Percentiles rank a stretch among this genome's conserved stretches.
phyloP scores from a whole-genome alignment of 2,329 filamentous ascomycete genomes.

The Proliferodiscus dingleyae region DNA sequence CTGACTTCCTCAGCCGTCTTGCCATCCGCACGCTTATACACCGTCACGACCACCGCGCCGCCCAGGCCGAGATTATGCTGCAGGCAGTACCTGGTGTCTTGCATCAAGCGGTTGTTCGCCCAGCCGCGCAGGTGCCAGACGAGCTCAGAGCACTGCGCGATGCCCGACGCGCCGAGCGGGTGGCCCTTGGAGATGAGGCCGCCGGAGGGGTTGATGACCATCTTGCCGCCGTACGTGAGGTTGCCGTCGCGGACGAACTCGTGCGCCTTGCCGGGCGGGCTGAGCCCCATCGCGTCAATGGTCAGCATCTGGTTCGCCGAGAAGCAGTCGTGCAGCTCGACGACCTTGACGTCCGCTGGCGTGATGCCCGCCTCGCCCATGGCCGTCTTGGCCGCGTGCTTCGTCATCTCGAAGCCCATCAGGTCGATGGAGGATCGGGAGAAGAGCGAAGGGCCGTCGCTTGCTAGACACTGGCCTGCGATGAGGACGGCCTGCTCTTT shows the following conservation, averaged over 20 bases:
- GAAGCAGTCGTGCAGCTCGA: conserved; percentile 96
- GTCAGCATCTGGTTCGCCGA: conserved; percentile 89
- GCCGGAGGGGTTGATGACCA: conserved; percentile 88
- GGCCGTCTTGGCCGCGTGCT: conserved; percentile 64
- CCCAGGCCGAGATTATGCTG: conserved; percentile 94
- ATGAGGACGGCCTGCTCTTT: conserved; percentile 79
- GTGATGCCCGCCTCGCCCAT: conserved; percentile 67
- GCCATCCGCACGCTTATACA: conserved; percentile 82
- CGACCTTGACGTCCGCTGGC: conserved; percentile 69
- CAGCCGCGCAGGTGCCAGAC: conserved; percentile 94
- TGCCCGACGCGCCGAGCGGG: conserved; percentile 87
- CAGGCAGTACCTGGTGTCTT: conserved; percentile 65
- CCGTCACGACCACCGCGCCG: conserved; percentile 83
- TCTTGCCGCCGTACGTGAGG: conserved; percentile 76
- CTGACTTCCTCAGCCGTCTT: conserved; percentile 58
- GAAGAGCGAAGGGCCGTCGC: conserved; percentile 77
- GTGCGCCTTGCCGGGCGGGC: conserved; percentile 76
- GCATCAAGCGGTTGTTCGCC: conserved; percentile 81
- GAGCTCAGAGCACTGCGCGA: conserved; percentile 91
- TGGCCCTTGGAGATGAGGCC: conserved; percentile 96
- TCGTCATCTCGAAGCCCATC: conserved; percentile 82
- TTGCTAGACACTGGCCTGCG: conserved; percentile 82
- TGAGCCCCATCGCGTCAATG: conserved; percentile 80
- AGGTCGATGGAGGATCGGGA: conserved; percentile 78
- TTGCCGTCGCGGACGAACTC: conserved; percentile 82